Conservation (phyloP, 345 rosid species). For the Dipteronia dyeriana region DNA sequence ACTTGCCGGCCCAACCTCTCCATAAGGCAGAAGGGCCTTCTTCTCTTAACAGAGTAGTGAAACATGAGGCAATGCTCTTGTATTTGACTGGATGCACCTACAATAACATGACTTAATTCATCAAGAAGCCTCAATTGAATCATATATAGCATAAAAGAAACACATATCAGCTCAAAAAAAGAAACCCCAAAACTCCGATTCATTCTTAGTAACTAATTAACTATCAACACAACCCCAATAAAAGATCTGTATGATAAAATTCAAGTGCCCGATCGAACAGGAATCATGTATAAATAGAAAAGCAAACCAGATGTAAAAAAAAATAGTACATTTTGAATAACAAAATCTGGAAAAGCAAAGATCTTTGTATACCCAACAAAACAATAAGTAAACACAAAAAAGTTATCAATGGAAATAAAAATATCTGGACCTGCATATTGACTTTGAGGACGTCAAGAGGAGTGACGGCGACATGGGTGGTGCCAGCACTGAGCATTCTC, state of each 20-base stretch:
- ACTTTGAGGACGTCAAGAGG: constrained; percentile 78
- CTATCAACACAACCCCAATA: not conserved
- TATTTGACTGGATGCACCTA: constrained; percentile 62
- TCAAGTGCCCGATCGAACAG: not conserved
- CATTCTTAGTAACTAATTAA: not conserved
- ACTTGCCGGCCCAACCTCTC: constrained; percentile 69
- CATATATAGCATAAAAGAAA: not conserved
- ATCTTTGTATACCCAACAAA: not conserved
- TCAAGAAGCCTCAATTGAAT: not conserved
- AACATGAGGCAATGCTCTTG: constrained; percentile 46
- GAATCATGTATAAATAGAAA: too few species aligned
- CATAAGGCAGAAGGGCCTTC: constrained; percentile 55
- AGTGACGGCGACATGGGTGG: constrained; percentile 55
- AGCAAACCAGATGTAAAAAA: not conserved
- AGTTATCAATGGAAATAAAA: not conserved
- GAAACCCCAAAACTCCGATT: not conserved
- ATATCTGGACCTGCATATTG: constrained; percentile 57
- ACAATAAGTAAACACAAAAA: not conserved
- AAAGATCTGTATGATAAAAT: too few species aligned
- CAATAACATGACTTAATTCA: not conserved
- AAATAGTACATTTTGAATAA: not conserved
- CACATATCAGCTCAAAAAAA: not conserved
- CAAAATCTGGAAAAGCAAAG: not conserved
- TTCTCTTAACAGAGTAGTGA: constrained; percentile 47
- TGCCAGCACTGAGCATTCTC: constrained; percentile 72